Conservation (phyloP, 208 protist species). For the Herpetomonas samuelpessoai region DNA sequence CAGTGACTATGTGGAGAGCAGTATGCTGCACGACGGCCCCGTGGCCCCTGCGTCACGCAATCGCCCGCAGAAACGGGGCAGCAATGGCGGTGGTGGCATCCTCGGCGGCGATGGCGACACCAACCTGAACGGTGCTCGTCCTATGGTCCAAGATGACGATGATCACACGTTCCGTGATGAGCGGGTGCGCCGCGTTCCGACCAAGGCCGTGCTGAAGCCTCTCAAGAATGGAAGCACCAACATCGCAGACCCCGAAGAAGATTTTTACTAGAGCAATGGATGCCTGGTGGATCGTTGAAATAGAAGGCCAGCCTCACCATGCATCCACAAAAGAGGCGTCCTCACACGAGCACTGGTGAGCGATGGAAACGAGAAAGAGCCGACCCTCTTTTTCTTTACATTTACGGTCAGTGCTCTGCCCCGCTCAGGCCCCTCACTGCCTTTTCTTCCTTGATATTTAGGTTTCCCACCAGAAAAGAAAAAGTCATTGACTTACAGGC, state of each 20-base stretch:
- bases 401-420: no score
- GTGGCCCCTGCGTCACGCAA: no score
- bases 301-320: no score
- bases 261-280: constrained; percentile 21
- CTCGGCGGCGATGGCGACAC: constrained; percentile 18
- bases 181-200: constrained; percentile 40
- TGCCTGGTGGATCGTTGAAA: background rate
- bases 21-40: no score
- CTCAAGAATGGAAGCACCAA: constrained; percentile 30
- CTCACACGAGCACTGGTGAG: no score
- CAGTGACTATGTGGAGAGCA: background rate
- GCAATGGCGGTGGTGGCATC: constrained; percentile 4
- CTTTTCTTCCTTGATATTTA: no score
- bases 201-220: constrained; percentile 37
- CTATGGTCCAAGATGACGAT: constrained; percentile 12
- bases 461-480: no score
- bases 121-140: constrained; percentile 22
- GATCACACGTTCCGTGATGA: constrained; percentile 30
- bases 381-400: no score
- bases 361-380: background rate
- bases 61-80: constrained; percentile 6
- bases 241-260: constrained; percentile 33
- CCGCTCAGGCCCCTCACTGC: no score
- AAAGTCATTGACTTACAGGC: no score
- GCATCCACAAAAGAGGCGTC: no score